Percentiles rank a stretch among this genome's conserved stretches.
Evolutionary conservation across 192 early-diverging fungal species (phyloP).

Genomic region (Coemansia aciculifera): DNA sequence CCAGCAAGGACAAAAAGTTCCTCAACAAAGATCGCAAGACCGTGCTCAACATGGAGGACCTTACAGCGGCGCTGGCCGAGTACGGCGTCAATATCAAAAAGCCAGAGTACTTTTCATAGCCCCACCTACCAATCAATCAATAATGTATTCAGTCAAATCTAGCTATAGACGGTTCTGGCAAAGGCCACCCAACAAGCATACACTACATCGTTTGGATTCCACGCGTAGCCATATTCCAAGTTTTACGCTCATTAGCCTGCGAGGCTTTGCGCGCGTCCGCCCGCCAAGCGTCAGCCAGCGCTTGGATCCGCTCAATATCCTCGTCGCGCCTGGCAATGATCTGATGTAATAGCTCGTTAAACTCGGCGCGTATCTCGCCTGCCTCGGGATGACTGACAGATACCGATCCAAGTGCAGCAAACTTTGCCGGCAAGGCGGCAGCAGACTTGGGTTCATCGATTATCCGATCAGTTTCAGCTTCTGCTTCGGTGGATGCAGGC

Average conservation of each 20-base stretch:
- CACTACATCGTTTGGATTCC: slow-evolving; percentile 36
- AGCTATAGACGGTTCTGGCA: not conserved
- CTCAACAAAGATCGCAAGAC: slow-evolving; percentile 73
- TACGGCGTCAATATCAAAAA: slow-evolving; percentile 96
- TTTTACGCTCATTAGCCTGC: slow-evolving; percentile 27
- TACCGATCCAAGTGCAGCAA: slow-evolving; percentile 25
- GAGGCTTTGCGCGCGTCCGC: slow-evolving; percentile 32
- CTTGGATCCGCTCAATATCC: slow-evolving; percentile 47
- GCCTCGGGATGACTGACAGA: slow-evolving; percentile 49
- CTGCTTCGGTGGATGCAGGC: not conserved
- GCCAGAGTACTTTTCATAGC: slow-evolving; percentile 83
- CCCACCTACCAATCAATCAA: not conserved
- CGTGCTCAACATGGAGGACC: slow-evolving; percentile 90
- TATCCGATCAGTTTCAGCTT: not conserved
- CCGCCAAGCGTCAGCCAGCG: slow-evolving; percentile 45
- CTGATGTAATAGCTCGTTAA: slow-evolving; percentile 50
- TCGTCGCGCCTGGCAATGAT: slow-evolving; percentile 48
- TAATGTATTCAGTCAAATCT: slow-evolving; percentile 9
- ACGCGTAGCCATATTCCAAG: slow-evolving; percentile 41
- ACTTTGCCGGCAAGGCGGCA: slow-evolving; percentile 11
- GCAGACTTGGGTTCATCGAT: slow-evolving; percentile 3
- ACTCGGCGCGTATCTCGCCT: slow-evolving; percentile 50
- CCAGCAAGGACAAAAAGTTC: slow-evolving; percentile 55
- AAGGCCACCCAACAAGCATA: not conserved
- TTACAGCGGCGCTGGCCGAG: slow-evolving; percentile 83